Conservation (phyloP, 495 filamentous ascomycete species). For the Amorphotheca resinae region DNA sequence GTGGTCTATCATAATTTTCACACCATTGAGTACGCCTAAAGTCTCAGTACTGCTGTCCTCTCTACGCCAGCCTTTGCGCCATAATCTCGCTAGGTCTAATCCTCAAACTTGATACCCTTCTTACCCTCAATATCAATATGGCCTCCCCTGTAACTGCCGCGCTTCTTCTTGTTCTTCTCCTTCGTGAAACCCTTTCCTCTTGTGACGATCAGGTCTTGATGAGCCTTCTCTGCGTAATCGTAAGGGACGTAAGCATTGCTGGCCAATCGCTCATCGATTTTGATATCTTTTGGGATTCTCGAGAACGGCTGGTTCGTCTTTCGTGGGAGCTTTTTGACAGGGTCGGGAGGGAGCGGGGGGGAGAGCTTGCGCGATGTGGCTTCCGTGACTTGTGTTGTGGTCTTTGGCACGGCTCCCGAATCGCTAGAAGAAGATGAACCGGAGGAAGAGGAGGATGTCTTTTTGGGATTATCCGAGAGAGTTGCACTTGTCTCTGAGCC, state of each 20-base stretch:
- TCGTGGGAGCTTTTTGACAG: constrained; percentile 30
- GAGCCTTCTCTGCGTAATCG: constrained; percentile 80
- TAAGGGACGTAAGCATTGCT: constrained; percentile 71
- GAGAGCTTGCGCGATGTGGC: constrained; percentile 11
- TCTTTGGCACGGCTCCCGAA: constrained; percentile 23
- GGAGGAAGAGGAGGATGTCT: constrained; percentile 11
- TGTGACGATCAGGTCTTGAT: constrained; percentile 75
- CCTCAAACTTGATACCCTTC: constrained; percentile 78
- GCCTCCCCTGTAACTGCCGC: constrained; percentile 79
- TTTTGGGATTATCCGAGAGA: constrained; percentile 19
- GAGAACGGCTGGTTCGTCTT: constrained; percentile 50
- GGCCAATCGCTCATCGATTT: constrained; percentile 45
- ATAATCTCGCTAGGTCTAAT: constrained; percentile 31
- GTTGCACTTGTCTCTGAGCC: constrained; percentile 21
- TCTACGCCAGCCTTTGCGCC: background rate
- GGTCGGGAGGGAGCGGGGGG: constrained; percentile 39
- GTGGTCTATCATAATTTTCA: too few relatives aligned
- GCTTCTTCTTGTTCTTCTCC: constrained; percentile 96
- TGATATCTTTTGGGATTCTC: constrained; percentile 43
- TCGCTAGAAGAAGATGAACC: constrained; percentile 17
- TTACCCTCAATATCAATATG: constrained; percentile 61
- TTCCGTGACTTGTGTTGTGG: constrained; percentile 20
- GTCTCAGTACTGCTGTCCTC: background rate
- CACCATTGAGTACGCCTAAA: background rate
- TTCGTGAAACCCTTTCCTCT: constrained; percentile 97